Evolutionary conservation across 768 basidiomycete species (phyloP).

Genomic region (Pisolithus marmoratus): DNA sequence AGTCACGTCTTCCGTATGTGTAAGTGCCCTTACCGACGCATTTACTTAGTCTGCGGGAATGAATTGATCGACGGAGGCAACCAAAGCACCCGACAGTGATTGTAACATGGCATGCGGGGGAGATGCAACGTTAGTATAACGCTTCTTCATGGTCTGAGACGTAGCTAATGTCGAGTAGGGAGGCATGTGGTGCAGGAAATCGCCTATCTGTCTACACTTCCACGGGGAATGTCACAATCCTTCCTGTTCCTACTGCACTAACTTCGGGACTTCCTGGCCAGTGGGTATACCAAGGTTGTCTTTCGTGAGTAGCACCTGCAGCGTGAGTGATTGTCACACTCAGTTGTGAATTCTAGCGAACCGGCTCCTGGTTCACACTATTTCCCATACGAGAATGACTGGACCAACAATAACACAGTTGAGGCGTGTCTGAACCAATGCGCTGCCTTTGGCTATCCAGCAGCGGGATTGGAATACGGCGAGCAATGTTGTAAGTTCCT

Average conservation of each 20-base stretch:
- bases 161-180: constrained; percentile 31
- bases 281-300: constrained; percentile 64
- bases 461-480: constrained; percentile 63
- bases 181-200: constrained; percentile 70
- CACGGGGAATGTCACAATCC: constrained; percentile 41
- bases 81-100: constrained; percentile 36
- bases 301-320: constrained; percentile 40
- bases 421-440: constrained; percentile 64
- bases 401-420: constrained; percentile 58
- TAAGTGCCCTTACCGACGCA: background rate
- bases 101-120: constrained; percentile 78
- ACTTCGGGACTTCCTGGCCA: constrained; percentile 55
- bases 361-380: constrained; percentile 34
- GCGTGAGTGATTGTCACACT: background rate
- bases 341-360: constrained; percentile 37
- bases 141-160: background rate
- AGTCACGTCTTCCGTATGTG: constrained; percentile 17
- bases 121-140: constrained; percentile 46
- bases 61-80: constrained; percentile 57
- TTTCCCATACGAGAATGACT: constrained; percentile 58
- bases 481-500: constrained; percentile 62
- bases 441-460: constrained; percentile 64
- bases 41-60: constrained; percentile 63
- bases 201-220: constrained; percentile 66
- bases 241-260: constrained; percentile 54